Base-by-base conservation (phyloP, 2,329 filamentous ascomycete species). In the Rutstroemia sp. region DNA sequence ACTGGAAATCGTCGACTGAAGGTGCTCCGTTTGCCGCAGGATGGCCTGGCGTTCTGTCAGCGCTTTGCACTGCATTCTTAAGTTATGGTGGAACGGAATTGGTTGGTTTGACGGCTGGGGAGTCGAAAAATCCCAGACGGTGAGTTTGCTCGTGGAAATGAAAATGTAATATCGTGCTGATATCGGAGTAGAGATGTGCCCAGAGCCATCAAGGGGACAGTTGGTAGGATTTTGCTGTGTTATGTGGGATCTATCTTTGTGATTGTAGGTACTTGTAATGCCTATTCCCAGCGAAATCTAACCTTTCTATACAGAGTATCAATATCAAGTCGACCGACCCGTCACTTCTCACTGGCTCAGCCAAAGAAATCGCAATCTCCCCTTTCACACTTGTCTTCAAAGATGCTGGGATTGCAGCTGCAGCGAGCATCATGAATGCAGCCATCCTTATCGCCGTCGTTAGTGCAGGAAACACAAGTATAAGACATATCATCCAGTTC, bases 161-260 rank as follows among this genome's bases (percentile, higher is more conserved):
- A 42, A 8, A n/a, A 42, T 42, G 16, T 9, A 42, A 42, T 42
- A 19, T 42, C 17, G 39, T n/a, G 16, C 39, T 19, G 14, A 42
- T 42, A 19, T 42, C 19, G 3, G 39, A 0, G 68, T 27, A 70
- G 69, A 38, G 75, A 74, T 12, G 74, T 78, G 2, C 76, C 76
- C 0, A 66, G 69, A 17, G 91, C 91, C 9, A 84, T 94, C 65
- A 94, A 92, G 73, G 90, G 95, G 69, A 89, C 95, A 19, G n/a
- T 51, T 9, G 96, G 90, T 89, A 86, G 91, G 65, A 95, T 95
- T 67, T 82, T 85, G 6, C 78, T 94, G 14, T 57, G 96, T 74
- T 96, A 95, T 74, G 78, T 96, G 73, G 86, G 85, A 44, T 80
- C 79, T 7, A 86, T 86, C 42, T 81, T 90, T 68, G 88, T 89